phyloP scores from a whole-genome alignment of 2,329 filamentous ascomycete species.

The Periconia sp. region DNA sequence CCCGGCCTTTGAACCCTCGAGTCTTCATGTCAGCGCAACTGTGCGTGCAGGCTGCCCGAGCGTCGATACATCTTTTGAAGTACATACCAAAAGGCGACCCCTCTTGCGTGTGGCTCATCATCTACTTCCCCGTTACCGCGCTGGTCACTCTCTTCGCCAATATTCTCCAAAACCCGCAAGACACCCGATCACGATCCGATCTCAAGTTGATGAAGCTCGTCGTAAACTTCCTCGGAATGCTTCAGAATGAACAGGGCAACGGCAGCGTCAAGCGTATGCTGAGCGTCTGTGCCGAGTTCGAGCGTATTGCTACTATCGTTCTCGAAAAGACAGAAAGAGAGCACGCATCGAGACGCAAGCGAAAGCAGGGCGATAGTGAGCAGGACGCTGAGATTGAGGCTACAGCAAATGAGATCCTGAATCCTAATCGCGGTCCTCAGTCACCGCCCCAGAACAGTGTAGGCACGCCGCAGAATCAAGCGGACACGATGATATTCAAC shows the following conservation, averaged over 20 bases:
- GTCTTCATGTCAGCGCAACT: slow-evolving; percentile 93
- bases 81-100: slow-evolving; percentile 97
- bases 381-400: slow-evolving; percentile 46
- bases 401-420: slow-evolving; percentile 43
- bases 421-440: slow-evolving; percentile 31
- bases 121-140: slow-evolving; percentile 96
- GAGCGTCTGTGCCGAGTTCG: slow-evolving; percentile 92
- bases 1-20: slow-evolving; percentile 86
- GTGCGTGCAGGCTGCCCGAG: slow-evolving; percentile 89
- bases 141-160: slow-evolving; percentile 96
- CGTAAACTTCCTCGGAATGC: slow-evolving; percentile 86
- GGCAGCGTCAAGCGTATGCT: slow-evolving; percentile 94
- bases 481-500: slow-evolving; percentile 35
- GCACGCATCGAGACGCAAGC: slow-evolving; percentile 77
- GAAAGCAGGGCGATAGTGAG: slow-evolving; percentile 71
- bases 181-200: slow-evolving; percentile 85
- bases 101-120: slow-evolving; percentile 92
- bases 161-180: slow-evolving; percentile 92
- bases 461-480: slow-evolving; percentile 20
- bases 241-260: slow-evolving; percentile 88
- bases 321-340: slow-evolving; percentile 93
- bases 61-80: slow-evolving; percentile 91
- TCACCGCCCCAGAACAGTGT: slow-evolving; percentile 31
- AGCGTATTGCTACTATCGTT: slow-evolving; percentile 88
- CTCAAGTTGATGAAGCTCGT: slow-evolving; percentile 91